Evolutionary conservation across 306 rosid species (phyloP).

Genomic region (Lathyrus oleraceus): DNA sequence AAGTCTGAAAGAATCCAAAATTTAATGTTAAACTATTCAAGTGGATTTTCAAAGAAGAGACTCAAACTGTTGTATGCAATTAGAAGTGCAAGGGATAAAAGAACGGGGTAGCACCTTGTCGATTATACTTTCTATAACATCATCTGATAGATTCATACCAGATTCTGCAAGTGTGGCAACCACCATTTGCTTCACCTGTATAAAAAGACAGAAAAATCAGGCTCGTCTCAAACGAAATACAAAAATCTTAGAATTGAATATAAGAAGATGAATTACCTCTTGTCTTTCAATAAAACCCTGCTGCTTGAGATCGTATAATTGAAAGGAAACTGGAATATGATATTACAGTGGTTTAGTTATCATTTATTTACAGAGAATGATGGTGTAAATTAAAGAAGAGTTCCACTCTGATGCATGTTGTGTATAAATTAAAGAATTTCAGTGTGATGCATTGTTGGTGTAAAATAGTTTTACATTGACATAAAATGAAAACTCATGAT

Average conservation of each 20-base stretch:
- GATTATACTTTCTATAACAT: conserved; percentile 94
- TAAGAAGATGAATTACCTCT: conserved; percentile 62
- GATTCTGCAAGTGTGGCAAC: conserved; percentile 99
- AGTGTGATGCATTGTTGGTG: too few species aligned
- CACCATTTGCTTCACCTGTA: conserved; percentile 99
- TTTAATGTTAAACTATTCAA: not conserved
- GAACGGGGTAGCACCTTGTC: conserved; percentile 70
- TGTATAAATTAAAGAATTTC: too few species aligned
- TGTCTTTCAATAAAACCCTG: conserved; percentile 97
- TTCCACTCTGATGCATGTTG: too few species aligned
- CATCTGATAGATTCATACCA: conserved; percentile 97
- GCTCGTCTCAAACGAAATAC: conserved; percentile 10
- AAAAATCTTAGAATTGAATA: not conserved
- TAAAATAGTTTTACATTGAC: too few species aligned
- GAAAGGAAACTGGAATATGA: conserved; percentile 83
- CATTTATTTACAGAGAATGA: not conserved
- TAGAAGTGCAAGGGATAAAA: conserved; percentile 5
- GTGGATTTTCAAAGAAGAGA: not conserved
- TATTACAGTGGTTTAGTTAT: conserved; percentile 11
- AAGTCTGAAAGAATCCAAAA: conserved; percentile 58
- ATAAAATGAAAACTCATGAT: too few species aligned
- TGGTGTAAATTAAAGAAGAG: conserved; percentile 1
- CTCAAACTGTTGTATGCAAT: not conserved
- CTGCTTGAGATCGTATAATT: conserved; percentile 97
- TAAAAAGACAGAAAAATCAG: conserved; percentile 11